These are phyloP conservation scores for Fraxinus baroniana DNA, from an alignment of 305 asterid genomes.

Conservation along the genomic window DNA sequence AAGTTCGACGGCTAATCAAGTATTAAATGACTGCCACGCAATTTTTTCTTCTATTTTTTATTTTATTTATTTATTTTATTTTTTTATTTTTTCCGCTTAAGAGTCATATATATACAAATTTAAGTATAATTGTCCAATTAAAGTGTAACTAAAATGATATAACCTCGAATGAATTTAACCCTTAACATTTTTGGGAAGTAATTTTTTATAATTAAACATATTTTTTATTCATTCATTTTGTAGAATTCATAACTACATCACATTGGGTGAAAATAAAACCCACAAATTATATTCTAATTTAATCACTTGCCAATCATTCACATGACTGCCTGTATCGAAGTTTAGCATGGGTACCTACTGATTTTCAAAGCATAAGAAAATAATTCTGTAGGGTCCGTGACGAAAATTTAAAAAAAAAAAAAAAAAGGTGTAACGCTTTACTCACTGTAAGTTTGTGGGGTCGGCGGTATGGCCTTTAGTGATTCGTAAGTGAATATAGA, in stretches of 20 bases:
- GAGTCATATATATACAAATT: background rate
- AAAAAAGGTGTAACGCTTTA: background rate
- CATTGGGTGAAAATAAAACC: background rate
- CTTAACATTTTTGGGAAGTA: too few relatives aligned
- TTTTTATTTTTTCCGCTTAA: too few relatives aligned
- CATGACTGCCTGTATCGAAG: background rate
- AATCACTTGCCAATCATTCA: background rate
- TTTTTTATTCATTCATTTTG: too few relatives aligned
- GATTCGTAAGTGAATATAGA: background rate
- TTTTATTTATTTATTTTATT: too few relatives aligned
- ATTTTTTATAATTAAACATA: too few relatives aligned
- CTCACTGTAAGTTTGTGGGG: background rate
- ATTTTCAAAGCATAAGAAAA: background rate
- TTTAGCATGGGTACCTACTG: background rate
- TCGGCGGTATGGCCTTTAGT: background rate
- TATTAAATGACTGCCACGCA: background rate
- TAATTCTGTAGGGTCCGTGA: background rate
- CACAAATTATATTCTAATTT: background rate
- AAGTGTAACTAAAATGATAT: too few relatives aligned
- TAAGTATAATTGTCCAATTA: background rate
- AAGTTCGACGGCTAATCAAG: background rate
- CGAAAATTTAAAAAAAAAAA: background rate
- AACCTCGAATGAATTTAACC: background rate
- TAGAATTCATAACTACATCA: too few relatives aligned
- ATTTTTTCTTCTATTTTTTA: too few relatives aligned